Base-by-base conservation (phyloP, 768 basidiomycete genomes). In the Pleurotus tuber-regium region DNA sequence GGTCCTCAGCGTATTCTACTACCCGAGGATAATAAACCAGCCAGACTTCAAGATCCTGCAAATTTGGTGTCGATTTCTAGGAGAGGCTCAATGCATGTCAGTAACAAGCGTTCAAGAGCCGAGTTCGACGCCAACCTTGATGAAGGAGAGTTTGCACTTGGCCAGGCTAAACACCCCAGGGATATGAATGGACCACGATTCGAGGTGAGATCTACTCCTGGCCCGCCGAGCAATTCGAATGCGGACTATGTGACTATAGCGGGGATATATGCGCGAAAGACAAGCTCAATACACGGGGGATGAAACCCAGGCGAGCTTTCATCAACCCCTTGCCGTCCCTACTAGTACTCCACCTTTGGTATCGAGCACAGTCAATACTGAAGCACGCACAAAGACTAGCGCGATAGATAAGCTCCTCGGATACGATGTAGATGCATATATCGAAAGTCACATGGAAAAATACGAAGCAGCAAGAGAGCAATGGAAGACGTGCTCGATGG, bases 401-500 rank as follows among this genome's bases (percentile, higher is more conserved):
- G 65, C 67, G 1, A 53, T 78, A 1, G 65, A 69, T 41, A 69
- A 61, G 42, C 62, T 80, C 2, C 59, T 82, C 2, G 76, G 75
- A 0, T 61, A 64, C 26, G 76, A 80, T 50, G 65, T 72, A 1
- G 74, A 80, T 46, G 58, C 56, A 0, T 77, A 73, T 54, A 59
- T 76, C 16, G 73, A 69, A 18, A 63, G 67, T 8, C 64, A 75
- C 52, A 58, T 68, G 26, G 74, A 76, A 0, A 62, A 63, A 23
- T 83, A 83, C 53, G 76, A 78, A 30, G 64, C 64, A 9, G 59
- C 70, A 23, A 61, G 68, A 24, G 68, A 69, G 52, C 75, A 69
- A 54, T 85, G 82, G 81, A 69, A 69, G 11, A 68, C 72, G 5
- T 80, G 79, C 51, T 69, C 71, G 0, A 63, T 73, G 51, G 75